Base-by-base conservation (phyloP, 2,329 filamentous ascomycete species). In the Colletotrichum godetiae region DNA sequence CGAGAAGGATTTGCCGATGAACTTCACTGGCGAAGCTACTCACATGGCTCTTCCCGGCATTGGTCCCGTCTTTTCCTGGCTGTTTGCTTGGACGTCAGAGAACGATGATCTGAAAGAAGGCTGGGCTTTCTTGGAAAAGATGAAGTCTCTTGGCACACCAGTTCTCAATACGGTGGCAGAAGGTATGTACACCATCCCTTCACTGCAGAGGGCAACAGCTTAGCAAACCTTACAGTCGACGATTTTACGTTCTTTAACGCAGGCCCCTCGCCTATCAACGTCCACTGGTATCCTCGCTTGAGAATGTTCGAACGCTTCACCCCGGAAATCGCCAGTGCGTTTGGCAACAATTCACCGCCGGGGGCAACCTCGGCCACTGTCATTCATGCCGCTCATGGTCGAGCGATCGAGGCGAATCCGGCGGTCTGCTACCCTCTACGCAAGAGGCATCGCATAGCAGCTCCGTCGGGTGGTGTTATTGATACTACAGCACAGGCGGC, bases 401-500 rank as follows among this genome's bases (percentile, higher is more conserved):
- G 68, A 13, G 72, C 42, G 8, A 53, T 72, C 27, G 24, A 37
- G 7, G 12, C 52, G 59, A 74, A 68, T 29, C 42, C 68, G 12
- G 62, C 11, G 8, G 62, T 62, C 5, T 72, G 76, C 6, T 64
- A 77, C 0, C 73, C 84, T 5, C 60, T 83, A 15, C 84, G 78
- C 67, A 77, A 81, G 11, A 80, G 81, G 1, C 71, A 74, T 22
- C 76, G 83, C 42, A 57, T 84, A 42, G 53, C 69, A 4, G 76
- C 78, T 5, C 55, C 64, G 8, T 74, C 76, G 2, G 68, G 72
- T 15, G 77, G 79, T 11, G 77, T 79, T 0, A 75, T 78, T 55
- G 65, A 74, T 5, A 76, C 75, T 22, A 72, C 76, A 22, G 71
- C 75, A 3, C 72, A 78, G 24, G 82, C 81, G 79, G 75, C 76